Evolutionary conservation across 2,329 filamentous ascomycete species (phyloP).

Genomic region (Neurospora sp.): DNA sequence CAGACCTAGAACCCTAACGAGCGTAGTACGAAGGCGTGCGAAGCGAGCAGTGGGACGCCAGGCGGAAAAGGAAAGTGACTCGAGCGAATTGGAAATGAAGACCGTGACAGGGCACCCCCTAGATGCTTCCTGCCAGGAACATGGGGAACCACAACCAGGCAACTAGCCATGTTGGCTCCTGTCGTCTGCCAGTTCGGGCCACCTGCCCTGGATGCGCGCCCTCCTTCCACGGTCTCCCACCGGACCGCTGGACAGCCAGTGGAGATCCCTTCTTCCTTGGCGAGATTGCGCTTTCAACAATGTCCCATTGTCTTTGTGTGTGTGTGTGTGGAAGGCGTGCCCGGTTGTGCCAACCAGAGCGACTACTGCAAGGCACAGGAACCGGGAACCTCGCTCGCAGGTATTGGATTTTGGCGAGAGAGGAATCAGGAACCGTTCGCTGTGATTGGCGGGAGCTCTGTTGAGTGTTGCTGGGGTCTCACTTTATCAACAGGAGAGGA

Average conservation of each 20-base stretch:
- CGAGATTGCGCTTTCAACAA: constrained; percentile 12
- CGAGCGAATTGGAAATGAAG: constrained; percentile 3
- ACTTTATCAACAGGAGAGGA: not conserved
- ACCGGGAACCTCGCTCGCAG: not conserved
- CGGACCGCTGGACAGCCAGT: not conserved
- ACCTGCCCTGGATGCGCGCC: not conserved
- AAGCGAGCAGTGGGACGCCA: not conserved
- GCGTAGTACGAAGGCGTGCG: not conserved
- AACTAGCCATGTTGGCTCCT: not conserved
- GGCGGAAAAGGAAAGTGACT: not conserved
- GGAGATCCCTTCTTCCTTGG: constrained; percentile 14
- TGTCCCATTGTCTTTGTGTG: not conserved
- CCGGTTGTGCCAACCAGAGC: not conserved
- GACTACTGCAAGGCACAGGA: not conserved
- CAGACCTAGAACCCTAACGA: not conserved
- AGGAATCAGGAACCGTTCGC: not conserved
- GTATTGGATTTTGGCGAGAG: not conserved
- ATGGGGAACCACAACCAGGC: not conserved
- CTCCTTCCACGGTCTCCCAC: not conserved
- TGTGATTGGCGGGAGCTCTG: not conserved
- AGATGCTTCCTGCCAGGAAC: not conserved
- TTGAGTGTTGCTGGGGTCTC: not conserved
- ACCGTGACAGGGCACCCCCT: not conserved
- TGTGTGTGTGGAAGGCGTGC: not conserved
- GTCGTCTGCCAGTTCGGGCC: not conserved